Conservation (phyloP, 371 early-diverging fungal species). For the Rhizopus arrhizus region DNA sequence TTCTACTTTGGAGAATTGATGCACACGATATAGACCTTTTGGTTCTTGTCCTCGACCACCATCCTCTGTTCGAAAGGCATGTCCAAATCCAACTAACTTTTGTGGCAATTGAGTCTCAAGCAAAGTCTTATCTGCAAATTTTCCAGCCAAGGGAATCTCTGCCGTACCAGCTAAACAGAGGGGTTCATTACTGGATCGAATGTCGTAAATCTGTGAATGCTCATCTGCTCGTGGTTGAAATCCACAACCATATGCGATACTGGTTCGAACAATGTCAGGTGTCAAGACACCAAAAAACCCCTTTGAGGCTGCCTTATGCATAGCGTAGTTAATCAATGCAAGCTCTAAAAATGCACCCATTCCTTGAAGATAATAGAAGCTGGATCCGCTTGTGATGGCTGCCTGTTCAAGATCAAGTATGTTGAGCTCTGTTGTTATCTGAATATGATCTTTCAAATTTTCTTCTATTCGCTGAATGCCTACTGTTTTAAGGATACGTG, state of each 20-base stretch:
- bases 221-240: slow-evolving; percentile 81
- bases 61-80: slow-evolving; percentile 90
- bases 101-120: slow-evolving; percentile 64
- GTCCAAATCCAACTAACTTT: slow-evolving; percentile 77
- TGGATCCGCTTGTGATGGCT: slow-evolving; percentile 77
- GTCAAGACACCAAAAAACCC: slow-evolving; percentile 84
- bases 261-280: slow-evolving; percentile 85
- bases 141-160: slow-evolving; percentile 90
- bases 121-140: slow-evolving; percentile 67
- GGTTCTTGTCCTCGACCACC: slow-evolving; percentile 84
- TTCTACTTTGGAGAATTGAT: slow-evolving; percentile 94
- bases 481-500: slow-evolving; percentile 51
- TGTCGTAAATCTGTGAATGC: slow-evolving; percentile 84
- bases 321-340: slow-evolving; percentile 85
- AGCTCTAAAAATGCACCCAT: slow-evolving; percentile 85
- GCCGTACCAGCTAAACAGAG: slow-evolving; percentile 88
- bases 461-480: slow-evolving; percentile 38
- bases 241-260: slow-evolving; percentile 86
- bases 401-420: slow-evolving; percentile 85
- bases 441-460: slow-evolving; percentile 67
- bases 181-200: slow-evolving; percentile 39
- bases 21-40: slow-evolving; percentile 89
- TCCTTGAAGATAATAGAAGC: slow-evolving; percentile 87
- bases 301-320: slow-evolving; percentile 65
- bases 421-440: slow-evolving; percentile 62